Conservation (phyloP, 495 filamentous ascomycete genomes). For the Penicillium herquei region DNA sequence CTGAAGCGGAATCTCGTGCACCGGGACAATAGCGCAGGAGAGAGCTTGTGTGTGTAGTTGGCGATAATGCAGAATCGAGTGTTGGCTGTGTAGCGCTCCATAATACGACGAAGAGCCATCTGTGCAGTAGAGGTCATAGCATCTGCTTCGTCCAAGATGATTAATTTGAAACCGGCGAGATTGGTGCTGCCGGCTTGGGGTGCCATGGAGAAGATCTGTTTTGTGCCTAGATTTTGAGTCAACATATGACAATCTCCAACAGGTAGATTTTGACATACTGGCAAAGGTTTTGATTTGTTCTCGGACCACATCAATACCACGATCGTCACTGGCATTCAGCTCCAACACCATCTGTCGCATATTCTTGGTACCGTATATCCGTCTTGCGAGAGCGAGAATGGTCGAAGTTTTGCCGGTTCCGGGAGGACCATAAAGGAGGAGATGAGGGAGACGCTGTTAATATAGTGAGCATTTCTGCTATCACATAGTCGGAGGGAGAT, state of each 20-base stretch:
- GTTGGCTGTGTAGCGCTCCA: constrained; percentile 99
- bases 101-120: constrained; percentile 94
- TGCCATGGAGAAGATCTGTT: constrained; percentile 63
- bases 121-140: constrained; percentile 97
- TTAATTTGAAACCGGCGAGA: constrained; percentile 84
- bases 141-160: constrained; percentile 96
- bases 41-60: constrained; percentile 99
- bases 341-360: constrained; percentile 98
- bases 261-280: constrained; percentile 44
- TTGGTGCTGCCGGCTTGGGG: constrained; percentile 45
- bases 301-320: constrained; percentile 96
- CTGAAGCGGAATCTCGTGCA: constrained; percentile 96
- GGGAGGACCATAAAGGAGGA: constrained; percentile 95
- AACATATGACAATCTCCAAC: constrained; percentile 28
- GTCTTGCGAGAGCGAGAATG: constrained; percentile 82
- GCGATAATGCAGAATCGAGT: constrained; percentile 98
- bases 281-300: constrained; percentile 99
- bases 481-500: not conserved
- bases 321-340: constrained; percentile 93
- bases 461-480: constrained; percentile 3
- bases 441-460: constrained; percentile 77
- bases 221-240: constrained; percentile 55
- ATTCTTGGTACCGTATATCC: constrained; percentile 89
- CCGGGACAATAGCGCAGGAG: constrained; percentile 84
- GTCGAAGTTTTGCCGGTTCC: constrained; percentile 98